phyloP scores from a whole-genome alignment of 2,329 filamentous ascomycete genomes.

The Ceratocystis eucalypticola region DNA sequence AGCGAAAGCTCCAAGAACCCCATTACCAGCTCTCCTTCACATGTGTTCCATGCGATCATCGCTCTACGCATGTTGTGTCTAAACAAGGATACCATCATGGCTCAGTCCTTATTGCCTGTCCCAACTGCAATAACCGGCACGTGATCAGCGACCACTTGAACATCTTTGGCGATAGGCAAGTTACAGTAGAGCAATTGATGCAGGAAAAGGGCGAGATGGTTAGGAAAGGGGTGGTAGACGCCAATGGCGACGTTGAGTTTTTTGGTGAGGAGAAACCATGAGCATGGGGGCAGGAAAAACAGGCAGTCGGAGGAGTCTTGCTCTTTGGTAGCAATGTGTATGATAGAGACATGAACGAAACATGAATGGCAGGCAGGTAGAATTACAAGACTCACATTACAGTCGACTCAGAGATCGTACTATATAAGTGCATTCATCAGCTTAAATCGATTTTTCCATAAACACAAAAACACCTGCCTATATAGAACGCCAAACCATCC shows the following conservation, averaged over 20 bases:
- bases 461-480: slow-evolving; percentile 13
- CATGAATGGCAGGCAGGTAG: too few relatives aligned
- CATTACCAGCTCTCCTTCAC: slow-evolving; percentile 86
- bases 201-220: slow-evolving; percentile 60
- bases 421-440: background rate
- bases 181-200: slow-evolving; percentile 68
- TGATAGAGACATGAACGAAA: background rate
- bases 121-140: slow-evolving; percentile 72
- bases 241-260: slow-evolving; percentile 81
- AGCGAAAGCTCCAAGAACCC: slow-evolving; percentile 35
- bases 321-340: background rate
- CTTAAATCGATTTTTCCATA: slow-evolving; percentile 7
- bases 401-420: too few relatives aligned
- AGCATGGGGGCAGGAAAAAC: background rate
- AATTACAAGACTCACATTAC: too few relatives aligned
- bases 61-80: slow-evolving; percentile 73
- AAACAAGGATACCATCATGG: slow-evolving; percentile 94
- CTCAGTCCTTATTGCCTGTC: slow-evolving; percentile 78
- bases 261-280: slow-evolving; percentile 42
- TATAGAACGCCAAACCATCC: slow-evolving; percentile 24
- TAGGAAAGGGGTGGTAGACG: slow-evolving; percentile 55
- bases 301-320: background rate
- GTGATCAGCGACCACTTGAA: slow-evolving; percentile 79
- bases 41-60: slow-evolving; percentile 67
- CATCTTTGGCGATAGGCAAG: slow-evolving; percentile 57